Percentiles rank a stretch among this genome's conserved stretches.
Evolutionary conservation across 106 monocot genomes (phyloP).

Genomic region (Triglochin maritima): DNA sequence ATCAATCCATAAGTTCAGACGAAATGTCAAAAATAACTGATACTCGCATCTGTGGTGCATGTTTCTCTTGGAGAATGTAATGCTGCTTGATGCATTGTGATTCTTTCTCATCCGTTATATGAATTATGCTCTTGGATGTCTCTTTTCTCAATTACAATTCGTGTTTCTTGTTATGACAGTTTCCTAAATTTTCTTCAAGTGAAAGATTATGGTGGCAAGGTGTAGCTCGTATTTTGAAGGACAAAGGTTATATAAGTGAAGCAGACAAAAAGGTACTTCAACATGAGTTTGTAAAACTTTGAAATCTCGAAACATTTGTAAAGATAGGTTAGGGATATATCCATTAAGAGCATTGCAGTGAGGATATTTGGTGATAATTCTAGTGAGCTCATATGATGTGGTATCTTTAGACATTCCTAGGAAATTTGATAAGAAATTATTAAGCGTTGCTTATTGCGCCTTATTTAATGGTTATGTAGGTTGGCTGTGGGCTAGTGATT

Average conservation of each 20-base stretch:
- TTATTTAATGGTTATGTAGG: too few relatives aligned
- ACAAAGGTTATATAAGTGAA: conserved; percentile 64
- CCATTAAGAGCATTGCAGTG: too few relatives aligned
- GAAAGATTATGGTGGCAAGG: conserved; percentile 82
- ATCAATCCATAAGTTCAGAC: background rate
- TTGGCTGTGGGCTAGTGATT: too few relatives aligned
- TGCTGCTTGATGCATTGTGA: background rate
- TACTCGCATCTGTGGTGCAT: background rate
- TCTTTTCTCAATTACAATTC: background rate
- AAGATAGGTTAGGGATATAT: too few relatives aligned
- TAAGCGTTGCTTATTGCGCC: too few relatives aligned
- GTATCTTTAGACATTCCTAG: background rate
- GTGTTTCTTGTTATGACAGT: conserved; percentile 27
- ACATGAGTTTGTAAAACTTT: too few relatives aligned
- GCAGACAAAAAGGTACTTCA: conserved; percentile 37
- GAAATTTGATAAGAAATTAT: too few relatives aligned
- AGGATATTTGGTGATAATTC: too few relatives aligned
- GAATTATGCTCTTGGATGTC: background rate
- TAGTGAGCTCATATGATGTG: background rate
- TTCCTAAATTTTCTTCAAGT: conserved; percentile 38
- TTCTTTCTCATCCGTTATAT: background rate
- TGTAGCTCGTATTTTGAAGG: conserved; percentile 64
- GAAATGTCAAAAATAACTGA: background rate
- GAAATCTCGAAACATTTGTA: background rate
- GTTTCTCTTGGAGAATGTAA: background rate